Evolutionary conservation across 2,329 filamentous ascomycete genomes (phyloP), one percentile per base, ranked within the genome.

Genomic region (Trichoderma atroviride): DNA sequence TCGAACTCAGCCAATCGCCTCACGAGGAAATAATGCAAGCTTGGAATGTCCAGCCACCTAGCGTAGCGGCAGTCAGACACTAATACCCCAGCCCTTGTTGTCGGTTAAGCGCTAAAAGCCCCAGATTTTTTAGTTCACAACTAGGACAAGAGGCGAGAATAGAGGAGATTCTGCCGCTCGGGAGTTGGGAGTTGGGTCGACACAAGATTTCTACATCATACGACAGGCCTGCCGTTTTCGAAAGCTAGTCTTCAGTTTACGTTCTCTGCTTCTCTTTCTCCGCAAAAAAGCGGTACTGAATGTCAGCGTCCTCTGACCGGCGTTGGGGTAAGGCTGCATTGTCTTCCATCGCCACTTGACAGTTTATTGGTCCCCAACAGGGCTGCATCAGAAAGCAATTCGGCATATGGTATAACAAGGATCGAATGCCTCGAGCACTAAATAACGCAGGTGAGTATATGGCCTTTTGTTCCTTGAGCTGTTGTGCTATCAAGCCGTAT

Each of bases 371-470:
- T 3, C 1, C 11, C 4, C 14, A 40, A 29, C 24, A 19, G 29
- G 3, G 5, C 29, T 31, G 33, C 29, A 27, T 47, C 5, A 27
- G 37, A 22, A 16, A 2, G 3, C 59, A 53, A 13, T 29, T 52
- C 22, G 4, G 13, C 14, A 24, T 24, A 24, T 27, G 6, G 16
- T 24, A 40, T 13, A n/a, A 5, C 24, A 24, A 50, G 35, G 19
- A 56, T 1, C 29, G 14, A 66, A 69, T 69, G 68, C 68, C 68
- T 16, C 68, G 68, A 35, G 56, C 61, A 37, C 55, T 69, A 27
- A 69, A 66, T 24, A 65, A 47, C 19, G 61, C 68, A 60, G 61
- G 68, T 66, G 50, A 66, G 68, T 59, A 5, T 27, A 19, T 27
- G 13, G 11, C 13, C 6, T 9, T 57, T 40, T 3, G 29, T 22